phyloP scores from a whole-genome alignment of 257 asterid species.

The Solanum etuberosum region DNA sequence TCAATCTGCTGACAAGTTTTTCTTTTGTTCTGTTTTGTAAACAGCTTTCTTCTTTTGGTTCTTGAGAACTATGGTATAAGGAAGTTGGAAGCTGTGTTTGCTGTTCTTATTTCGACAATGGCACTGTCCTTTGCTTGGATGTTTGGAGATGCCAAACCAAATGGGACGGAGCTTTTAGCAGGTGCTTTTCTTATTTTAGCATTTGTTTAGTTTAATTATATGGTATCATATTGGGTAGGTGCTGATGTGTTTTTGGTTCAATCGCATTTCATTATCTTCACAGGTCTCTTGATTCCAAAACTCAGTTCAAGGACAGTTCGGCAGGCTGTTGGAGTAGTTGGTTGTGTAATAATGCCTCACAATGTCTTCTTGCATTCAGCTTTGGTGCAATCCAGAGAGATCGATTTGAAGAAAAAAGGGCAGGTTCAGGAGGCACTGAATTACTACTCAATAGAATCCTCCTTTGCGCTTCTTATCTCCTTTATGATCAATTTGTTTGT shows the following conservation, averaged over 20 bases:
- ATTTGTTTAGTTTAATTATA: neutral
- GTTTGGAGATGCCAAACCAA: slow-evolving; percentile 92
- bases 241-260: neutral
- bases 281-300: slow-evolving; percentile 83
- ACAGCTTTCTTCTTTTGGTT: slow-evolving; percentile 87
- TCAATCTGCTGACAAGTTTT: slow-evolving; percentile 11
- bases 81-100: slow-evolving; percentile 96
- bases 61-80: slow-evolving; percentile 99
- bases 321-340: slow-evolving; percentile 99
- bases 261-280: neutral
- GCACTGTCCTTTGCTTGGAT: slow-evolving; percentile 95
- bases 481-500: slow-evolving; percentile 86
- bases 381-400: slow-evolving; percentile 80
- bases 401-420: slow-evolving; percentile 64
- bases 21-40: slow-evolving; percentile 1
- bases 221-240: neutral
- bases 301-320: slow-evolving; percentile 87
- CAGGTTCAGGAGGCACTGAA: slow-evolving; percentile 83
- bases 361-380: slow-evolving; percentile 96
- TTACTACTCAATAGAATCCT: slow-evolving; percentile 76
- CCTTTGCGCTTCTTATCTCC: slow-evolving; percentile 77
- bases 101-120: slow-evolving; percentile 85
- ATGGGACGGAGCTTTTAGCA: slow-evolving; percentile 54
- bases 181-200: slow-evolving; percentile 29
- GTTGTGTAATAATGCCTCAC: slow-evolving; percentile 99